Evolutionary conservation across 805 yeast species (phyloP).

Genomic region (Metschnikowia borealis): DNA sequence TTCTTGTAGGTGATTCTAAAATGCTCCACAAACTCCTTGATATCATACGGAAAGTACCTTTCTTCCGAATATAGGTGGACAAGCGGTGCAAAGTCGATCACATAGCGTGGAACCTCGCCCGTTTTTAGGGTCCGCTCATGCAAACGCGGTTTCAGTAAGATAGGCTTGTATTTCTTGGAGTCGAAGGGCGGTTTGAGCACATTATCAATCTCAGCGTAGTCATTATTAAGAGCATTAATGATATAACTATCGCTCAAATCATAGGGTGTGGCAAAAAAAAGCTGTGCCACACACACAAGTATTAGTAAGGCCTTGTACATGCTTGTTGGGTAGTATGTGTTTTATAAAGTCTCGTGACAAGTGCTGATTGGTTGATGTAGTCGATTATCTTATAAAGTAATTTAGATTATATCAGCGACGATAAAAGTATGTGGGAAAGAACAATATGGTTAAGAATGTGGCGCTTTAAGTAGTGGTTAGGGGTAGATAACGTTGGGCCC

Average conservation of each 20-base stretch:
- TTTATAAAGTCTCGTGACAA: too few species aligned
- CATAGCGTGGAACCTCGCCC: slow-evolving; percentile 64
- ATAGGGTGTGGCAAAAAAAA: slow-evolving; percentile 12
- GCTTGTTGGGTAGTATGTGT: too few species aligned
- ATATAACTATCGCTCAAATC: slow-evolving; percentile 20
- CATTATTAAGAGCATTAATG: slow-evolving; percentile 19
- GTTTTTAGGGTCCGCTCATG: slow-evolving; percentile 37
- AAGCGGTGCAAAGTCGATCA: slow-evolving; percentile 64
- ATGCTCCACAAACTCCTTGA: slow-evolving; percentile 61
- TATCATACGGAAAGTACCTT: slow-evolving; percentile 76
- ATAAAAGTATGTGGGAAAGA: background rate
- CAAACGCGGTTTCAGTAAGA: slow-evolving; percentile 28
- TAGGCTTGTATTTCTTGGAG: slow-evolving; percentile 30
- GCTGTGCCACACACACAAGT: slow-evolving; percentile 1
- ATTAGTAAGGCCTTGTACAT: slow-evolving; percentile 1
- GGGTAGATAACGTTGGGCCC: background rate
- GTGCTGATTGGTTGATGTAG: too few species aligned
- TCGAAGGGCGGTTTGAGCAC: slow-evolving; percentile 25
- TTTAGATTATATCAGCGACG: too few species aligned
- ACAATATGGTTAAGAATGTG: background rate
- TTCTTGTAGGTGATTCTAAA: slow-evolving; percentile 54
- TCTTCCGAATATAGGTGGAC: slow-evolving; percentile 90
- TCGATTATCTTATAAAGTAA: too few species aligned
- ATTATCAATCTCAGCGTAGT: slow-evolving; percentile 22
- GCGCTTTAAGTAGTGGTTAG: background rate